Evolutionary conservation across 305 asterid species (phyloP).

Genomic region (Rubia tinctorum): DNA sequence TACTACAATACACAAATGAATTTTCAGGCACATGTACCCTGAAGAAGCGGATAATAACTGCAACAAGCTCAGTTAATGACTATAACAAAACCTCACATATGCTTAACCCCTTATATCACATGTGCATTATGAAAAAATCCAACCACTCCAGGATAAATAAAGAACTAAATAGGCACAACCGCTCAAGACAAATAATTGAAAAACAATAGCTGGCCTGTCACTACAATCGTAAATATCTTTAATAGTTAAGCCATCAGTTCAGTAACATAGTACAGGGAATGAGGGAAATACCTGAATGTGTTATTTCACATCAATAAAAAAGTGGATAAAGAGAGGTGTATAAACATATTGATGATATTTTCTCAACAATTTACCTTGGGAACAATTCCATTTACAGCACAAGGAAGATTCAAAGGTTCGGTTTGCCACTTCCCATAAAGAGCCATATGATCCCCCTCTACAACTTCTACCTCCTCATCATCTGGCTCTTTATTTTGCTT

Average conservation of each 20-base stretch:
- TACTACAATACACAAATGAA: background rate
- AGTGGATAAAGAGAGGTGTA: conserved; percentile 1
- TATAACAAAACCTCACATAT: background rate
- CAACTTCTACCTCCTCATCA: conserved; percentile 45
- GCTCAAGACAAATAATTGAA: background rate
- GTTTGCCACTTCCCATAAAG: conserved; percentile 98
- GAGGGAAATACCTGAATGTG: background rate
- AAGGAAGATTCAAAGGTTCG: conserved; percentile 73
- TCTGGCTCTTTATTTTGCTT: conserved; percentile 48
- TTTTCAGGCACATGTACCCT: background rate
- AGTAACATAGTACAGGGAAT: background rate
- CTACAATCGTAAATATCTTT: background rate
- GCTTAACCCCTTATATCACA: background rate
- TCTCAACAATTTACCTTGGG: conserved; percentile 61
- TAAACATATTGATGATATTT: conserved; percentile 1
- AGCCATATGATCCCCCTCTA: conserved; percentile 38
- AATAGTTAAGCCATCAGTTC: background rate
- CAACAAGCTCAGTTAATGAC: background rate
- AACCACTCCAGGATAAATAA: background rate
- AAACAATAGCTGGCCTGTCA: background rate
- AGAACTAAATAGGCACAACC: background rate
- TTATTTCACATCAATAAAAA: background rate
- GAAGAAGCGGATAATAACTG: background rate
- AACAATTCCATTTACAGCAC: conserved; percentile 82
- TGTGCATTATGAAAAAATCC: background rate